Evolutionary conservation across 768 basidiomycete genomes (phyloP), one percentile per base, ranked within the genome.

Genomic region (Leccinum disarticulatum): DNA sequence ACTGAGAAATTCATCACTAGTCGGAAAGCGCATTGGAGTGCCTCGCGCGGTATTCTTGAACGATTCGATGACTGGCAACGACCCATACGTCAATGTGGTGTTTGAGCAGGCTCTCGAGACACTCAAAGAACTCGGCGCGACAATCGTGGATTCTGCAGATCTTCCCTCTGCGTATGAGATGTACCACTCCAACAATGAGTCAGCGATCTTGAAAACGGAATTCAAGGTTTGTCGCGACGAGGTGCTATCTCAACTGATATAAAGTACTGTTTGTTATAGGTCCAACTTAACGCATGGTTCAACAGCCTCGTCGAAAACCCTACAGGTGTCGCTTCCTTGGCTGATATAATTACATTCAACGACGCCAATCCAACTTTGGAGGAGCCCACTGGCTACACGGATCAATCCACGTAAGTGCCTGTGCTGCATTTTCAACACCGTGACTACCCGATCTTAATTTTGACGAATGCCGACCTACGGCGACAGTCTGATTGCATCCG

Each of bases 81-180:
- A 75, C 49, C 62, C 67, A 38, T 69, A 70, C 9, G 71, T 76
- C 35, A 63, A 75, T 14, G 57, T 76, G 6, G 75, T 75, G 25
- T 81, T 81, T 65, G 73, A 77, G 46, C 72, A 70, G 13, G 74
- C 79, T 2, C 57, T 82, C 19, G 72, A 73, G 58, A 73, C 70
- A 2, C 68, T 81, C 33, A 65, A 70, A 25, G 55, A 58, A 1
- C 73, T 81, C 10, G 81, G 80, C 11, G 80, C 80, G 19, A 77
- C 80, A 1, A 74, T 88, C 15, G 76, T 88, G 4, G 87, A 89
- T 65, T 83, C 86, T 1, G 84, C 85, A 3, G 83, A 87, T 65
- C 68, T 88, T 22, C 84, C 86, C 0, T 81, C 81, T 28, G 82
- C 81, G 2, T 76, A 79, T 1, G 84, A 83, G 55, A 77, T 84